Conservation (phyloP, 345 rosid genomes). For the Aquilaria sinensis region DNA sequence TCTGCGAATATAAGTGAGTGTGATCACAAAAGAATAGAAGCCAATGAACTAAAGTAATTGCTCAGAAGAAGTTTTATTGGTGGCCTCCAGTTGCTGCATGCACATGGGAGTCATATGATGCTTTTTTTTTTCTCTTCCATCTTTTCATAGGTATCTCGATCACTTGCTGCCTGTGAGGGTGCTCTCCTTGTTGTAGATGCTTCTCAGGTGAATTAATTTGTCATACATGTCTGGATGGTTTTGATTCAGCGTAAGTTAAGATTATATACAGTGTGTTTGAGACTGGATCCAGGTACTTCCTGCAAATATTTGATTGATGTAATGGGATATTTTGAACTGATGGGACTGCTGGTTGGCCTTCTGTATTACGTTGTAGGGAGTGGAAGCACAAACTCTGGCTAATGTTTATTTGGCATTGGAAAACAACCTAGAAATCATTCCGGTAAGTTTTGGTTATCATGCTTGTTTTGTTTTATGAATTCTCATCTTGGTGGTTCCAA, state of each 20-base stretch:
- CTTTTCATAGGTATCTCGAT: constrained; percentile 75
- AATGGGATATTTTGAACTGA: neutral
- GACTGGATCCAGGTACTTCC: neutral
- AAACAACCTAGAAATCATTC: constrained; percentile 92
- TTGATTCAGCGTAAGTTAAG: constrained; percentile 1
- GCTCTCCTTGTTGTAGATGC: constrained; percentile 99
- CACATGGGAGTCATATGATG: neutral
- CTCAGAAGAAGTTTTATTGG: no score
- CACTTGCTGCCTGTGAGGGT: constrained; percentile 99
- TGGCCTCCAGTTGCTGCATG: neutral
- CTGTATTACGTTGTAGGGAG: constrained; percentile 54
- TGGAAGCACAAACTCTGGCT: constrained; percentile 97
- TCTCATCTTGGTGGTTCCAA: neutral
- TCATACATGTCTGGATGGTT: neutral
- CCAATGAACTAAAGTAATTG: no score
- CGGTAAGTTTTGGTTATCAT: constrained; percentile 47
- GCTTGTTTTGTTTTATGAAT: constrained; percentile 6
- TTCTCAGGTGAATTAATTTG: constrained; percentile 64
- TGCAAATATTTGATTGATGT: neutral
- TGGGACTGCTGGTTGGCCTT: neutral
- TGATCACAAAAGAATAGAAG: no score
- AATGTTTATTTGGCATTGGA: constrained; percentile 95
- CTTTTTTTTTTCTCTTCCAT: neutral
- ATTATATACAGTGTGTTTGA: constrained; percentile 10
- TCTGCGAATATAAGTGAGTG: no score